phyloP scores from a whole-genome alignment of 371 early-diverging fungal species.

The Syncephalastrum monosporum region DNA sequence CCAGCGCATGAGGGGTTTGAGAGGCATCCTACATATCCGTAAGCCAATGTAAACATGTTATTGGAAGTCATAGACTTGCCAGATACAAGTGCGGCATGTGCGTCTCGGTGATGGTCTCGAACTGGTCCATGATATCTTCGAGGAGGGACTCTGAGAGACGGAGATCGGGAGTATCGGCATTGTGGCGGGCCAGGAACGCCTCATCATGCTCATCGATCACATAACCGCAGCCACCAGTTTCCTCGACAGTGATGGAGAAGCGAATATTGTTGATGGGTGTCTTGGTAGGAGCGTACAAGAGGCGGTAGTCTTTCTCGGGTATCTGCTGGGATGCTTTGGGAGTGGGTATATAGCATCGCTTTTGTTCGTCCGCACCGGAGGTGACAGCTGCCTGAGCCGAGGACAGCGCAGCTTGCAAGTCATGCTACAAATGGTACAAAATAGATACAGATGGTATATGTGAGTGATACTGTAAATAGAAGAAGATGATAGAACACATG shows the following conservation, averaged over 20 bases:
- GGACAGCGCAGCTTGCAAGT: slow-evolving; percentile 92
- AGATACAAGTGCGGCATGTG: slow-evolving; percentile 49
- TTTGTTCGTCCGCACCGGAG: slow-evolving; percentile 52
- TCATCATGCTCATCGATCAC: slow-evolving; percentile 87
- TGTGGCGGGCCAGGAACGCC: slow-evolving; percentile 63
- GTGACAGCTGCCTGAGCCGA: slow-evolving; percentile 72
- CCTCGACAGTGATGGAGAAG: slow-evolving; percentile 89
- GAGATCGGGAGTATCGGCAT: slow-evolving; percentile 19
- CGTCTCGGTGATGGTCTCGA: slow-evolving; percentile 61
- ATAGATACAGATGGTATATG: too few relatives aligned
- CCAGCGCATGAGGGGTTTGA: slow-evolving; percentile 37
- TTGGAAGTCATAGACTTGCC: slow-evolving; percentile 27
- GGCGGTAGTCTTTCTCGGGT: slow-evolving; percentile 52
- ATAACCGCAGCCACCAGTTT: slow-evolving; percentile 79
- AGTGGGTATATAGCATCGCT: slow-evolving; percentile 76
- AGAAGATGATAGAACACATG: too few relatives aligned
- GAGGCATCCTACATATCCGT: slow-evolving; percentile 35
- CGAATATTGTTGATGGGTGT: slow-evolving; percentile 81
- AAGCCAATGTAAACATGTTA: slow-evolving; percentile 65
- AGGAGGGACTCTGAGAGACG: slow-evolving; percentile 67
- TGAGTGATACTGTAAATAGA: too few relatives aligned
- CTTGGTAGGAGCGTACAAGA: slow-evolving; percentile 67
- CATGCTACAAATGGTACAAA: slow-evolving; percentile 65
- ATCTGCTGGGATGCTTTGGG: slow-evolving; percentile 84
- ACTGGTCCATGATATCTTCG: slow-evolving; percentile 77